These are phyloP conservation scores for Lactarius evosmus DNA, from an alignment of 768 basidiomycete species.

Conservation along the genomic window DNA sequence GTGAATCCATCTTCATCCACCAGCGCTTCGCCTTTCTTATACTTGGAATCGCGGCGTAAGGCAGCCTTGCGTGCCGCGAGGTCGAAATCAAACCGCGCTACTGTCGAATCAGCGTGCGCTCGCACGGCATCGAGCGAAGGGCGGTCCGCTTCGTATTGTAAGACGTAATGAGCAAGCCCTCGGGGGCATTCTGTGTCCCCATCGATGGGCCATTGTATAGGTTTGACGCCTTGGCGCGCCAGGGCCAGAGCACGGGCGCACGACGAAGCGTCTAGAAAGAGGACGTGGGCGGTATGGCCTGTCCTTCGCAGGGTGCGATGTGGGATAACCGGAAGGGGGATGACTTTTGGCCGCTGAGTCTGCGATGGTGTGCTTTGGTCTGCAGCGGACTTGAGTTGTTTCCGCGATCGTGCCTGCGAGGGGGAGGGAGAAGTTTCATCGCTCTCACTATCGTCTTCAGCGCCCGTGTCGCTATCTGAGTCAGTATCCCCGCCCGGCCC, in stretches of 20 bases:
- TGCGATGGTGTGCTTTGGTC: constrained; percentile 27
- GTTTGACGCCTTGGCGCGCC: constrained; percentile 39
- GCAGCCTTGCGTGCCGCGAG: constrained; percentile 48
- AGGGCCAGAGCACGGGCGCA: constrained; percentile 60
- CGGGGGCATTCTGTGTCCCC: constrained; percentile 52
- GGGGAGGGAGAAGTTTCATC: constrained; percentile 20
- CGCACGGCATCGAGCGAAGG: constrained; percentile 73
- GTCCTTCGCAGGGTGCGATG: constrained; percentile 59
- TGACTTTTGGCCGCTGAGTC: constrained; percentile 46
- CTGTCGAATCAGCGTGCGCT: constrained; percentile 75
- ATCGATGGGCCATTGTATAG: constrained; percentile 56
- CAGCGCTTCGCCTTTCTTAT: constrained; percentile 80
- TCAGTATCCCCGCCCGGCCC: constrained; percentile 37
- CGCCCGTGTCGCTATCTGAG: constrained; percentile 37
- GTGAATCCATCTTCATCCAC: constrained; percentile 96
- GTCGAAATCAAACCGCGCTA: constrained; percentile 75
- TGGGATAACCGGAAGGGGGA: constrained; percentile 53
- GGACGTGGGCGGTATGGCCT: constrained; percentile 67
- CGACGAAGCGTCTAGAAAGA: constrained; percentile 70
- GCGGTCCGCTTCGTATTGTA: constrained; percentile 61
- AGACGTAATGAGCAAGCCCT: constrained; percentile 70
- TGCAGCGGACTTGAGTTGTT: constrained; percentile 34
- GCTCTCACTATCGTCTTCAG: constrained; percentile 32
- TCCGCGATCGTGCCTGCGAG: constrained; percentile 31
- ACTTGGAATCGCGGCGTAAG: constrained; percentile 51